A percentile compares a stretch with the other conserved stretches of the same genome.
Evolutionary conservation across 75 land plant genomes (phyloP).

Genomic region (Selaginella moellendorffii): DNA sequence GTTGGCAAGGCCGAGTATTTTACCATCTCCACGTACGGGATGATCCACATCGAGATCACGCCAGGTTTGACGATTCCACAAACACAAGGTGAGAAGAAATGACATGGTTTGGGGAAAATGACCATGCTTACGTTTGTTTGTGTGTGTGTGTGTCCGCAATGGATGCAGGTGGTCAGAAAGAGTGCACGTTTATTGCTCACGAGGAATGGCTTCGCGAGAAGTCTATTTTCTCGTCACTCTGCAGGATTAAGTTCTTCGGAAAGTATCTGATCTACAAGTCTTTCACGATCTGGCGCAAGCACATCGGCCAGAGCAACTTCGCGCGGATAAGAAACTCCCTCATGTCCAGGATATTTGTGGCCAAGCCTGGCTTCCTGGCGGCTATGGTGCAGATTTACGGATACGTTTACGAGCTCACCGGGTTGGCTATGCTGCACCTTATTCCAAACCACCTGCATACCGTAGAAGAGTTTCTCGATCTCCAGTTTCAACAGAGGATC

Average conservation of each 20-base stretch:
- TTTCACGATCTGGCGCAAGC: conserved; percentile 24
- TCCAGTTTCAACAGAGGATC: conserved; percentile 18
- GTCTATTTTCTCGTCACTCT: conserved; percentile 15
- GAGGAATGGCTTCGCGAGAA: conserved; percentile 30
- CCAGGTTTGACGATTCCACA: conserved; percentile 13
- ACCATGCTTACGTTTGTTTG: no score
- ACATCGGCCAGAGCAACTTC: conserved; percentile 24
- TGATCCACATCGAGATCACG: conserved; percentile 23
- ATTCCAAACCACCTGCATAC: conserved; percentile 22
- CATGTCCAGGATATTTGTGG: conserved; percentile 12
- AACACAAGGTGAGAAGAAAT: neutral
- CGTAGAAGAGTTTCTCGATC: conserved; percentile 21
- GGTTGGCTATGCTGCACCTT: conserved; percentile 21
- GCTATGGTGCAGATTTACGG: conserved; percentile 21
- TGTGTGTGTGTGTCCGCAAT: neutral
- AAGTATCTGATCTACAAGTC: conserved; percentile 21
- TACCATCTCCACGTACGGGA: conserved; percentile 20
- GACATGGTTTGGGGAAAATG: no score
- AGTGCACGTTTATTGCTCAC: conserved; percentile 13
- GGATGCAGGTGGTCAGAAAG: conserved; percentile 6
- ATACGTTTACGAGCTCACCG: conserved; percentile 19
- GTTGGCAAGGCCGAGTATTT: conserved; percentile 24
- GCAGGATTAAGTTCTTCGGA: conserved; percentile 18
- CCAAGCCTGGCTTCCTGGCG: conserved; percentile 21
- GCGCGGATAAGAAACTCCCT: conserved; percentile 16